These are phyloP conservation scores for Kazachstania viticola DNA, from an alignment of 805 yeast genomes.

Conservation along the genomic window DNA sequence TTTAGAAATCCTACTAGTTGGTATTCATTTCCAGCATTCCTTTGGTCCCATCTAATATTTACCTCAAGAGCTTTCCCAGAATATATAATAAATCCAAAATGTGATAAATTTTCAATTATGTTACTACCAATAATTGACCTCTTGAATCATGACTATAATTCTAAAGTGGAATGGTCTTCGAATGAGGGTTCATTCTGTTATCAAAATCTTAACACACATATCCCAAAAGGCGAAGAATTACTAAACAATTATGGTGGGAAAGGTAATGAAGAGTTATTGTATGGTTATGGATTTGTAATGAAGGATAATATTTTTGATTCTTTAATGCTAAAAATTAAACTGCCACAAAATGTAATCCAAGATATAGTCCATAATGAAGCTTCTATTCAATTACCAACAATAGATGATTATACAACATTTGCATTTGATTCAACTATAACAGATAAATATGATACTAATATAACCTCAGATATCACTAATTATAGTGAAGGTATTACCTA, in stretches of 20 bases:
- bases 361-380: constrained; percentile 23
- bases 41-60: constrained; percentile 66
- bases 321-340: constrained; percentile 49
- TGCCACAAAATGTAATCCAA: constrained; percentile 22
- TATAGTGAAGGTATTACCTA: constrained; percentile 26
- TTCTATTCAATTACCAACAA: constrained; percentile 29
- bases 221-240: constrained; percentile 35
- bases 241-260: constrained; percentile 83
- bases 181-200: constrained; percentile 40
- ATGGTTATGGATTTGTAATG: constrained; percentile 51
- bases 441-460: constrained; percentile 1
- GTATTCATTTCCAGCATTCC: constrained; percentile 55
- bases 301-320: constrained; percentile 49
- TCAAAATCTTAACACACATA: constrained; percentile 5
- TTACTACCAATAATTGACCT: constrained; percentile 70
- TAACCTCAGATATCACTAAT: constrained; percentile 4
- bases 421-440: constrained; percentile 21
- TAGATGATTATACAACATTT: constrained; percentile 32
- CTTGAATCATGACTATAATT: constrained; percentile 55
- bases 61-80: constrained; percentile 78
- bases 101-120: constrained; percentile 40
- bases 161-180: constrained; percentile 57
- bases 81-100: constrained; percentile 25
- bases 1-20: constrained; percentile 28
- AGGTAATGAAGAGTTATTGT: constrained; percentile 74